Conservation (phyloP, 2,329 filamentous ascomycete species). For the Talaromyces sp. region DNA sequence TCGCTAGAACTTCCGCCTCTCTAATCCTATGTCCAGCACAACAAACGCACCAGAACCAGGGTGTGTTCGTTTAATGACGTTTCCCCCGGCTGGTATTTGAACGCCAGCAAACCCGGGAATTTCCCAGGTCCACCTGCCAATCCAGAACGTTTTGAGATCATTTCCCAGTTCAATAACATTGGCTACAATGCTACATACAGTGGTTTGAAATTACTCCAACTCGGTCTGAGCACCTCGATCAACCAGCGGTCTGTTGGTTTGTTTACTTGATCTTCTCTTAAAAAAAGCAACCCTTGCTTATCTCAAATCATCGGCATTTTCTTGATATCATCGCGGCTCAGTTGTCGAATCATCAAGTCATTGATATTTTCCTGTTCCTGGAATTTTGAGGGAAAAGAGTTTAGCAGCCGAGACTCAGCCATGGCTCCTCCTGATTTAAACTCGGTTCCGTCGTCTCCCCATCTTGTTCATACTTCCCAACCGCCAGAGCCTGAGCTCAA, state of each 20-base stretch:
- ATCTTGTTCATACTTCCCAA: constrained; percentile 31
- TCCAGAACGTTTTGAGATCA: not conserved
- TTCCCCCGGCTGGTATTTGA: constrained; percentile 11
- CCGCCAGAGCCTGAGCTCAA: constrained; percentile 29
- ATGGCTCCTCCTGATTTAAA: constrained; percentile 51
- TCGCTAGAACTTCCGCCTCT: not conserved
- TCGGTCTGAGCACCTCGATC: not conserved
- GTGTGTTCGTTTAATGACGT: constrained; percentile 14
- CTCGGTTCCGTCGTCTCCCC: constrained; percentile 38
- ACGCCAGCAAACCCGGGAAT: constrained; percentile 2
- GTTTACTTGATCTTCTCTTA: not conserved
- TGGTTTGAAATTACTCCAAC: not conserved
- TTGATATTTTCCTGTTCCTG: not conserved
- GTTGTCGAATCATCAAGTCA: not conserved
- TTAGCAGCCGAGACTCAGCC: not conserved
- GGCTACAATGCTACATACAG: not conserved
- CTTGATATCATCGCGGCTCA: constrained; percentile 1
- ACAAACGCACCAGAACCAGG: not conserved
- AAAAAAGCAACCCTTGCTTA: constrained; percentile 3
- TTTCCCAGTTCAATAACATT: not conserved
- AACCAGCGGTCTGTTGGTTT: not conserved
- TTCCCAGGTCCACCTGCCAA: constrained; percentile 6
- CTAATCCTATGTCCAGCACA: not conserved
- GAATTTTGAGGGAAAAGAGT: not conserved
- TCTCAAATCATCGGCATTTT: constrained; percentile 3